Percentiles rank a stretch among this genome's conserved stretches.
These are phyloP conservation scores for Paramecium octaurelia DNA, from an alignment of 73 alveolate genomes.

Conservation along the genomic window DNA sequence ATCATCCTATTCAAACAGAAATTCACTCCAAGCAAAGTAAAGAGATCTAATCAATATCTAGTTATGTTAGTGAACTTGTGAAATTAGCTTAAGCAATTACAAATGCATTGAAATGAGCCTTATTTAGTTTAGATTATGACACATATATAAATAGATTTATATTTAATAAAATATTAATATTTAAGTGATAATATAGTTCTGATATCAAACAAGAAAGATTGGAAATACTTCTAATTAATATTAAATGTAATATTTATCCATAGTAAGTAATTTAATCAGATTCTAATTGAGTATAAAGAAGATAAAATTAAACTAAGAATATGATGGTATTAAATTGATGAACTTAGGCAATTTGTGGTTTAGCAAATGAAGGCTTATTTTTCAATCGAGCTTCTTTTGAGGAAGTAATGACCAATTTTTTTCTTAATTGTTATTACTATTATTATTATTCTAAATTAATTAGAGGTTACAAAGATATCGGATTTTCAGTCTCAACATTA, in stretches of 20 bases:
- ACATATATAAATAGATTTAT: neutral
- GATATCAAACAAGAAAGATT: no score
- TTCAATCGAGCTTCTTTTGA: neutral
- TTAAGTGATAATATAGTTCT: neutral
- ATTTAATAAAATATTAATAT: neutral
- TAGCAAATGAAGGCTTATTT: neutral
- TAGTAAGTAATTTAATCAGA: no score
- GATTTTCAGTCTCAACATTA: neutral
- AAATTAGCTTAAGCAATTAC: constrained; percentile 22
- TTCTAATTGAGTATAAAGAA: no score
- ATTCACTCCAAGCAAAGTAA: neutral
- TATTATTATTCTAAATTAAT: neutral
- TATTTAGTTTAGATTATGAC: neutral
- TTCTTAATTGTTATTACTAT: neutral
- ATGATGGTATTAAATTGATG: no score
- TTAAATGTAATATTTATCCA: no score
- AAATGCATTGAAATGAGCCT: neutral
- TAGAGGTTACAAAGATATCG: neutral
- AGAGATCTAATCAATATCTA: neutral
- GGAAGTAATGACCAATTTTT: neutral
- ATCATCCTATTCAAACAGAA: neutral
- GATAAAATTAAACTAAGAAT: no score
- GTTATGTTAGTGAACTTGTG: neutral
- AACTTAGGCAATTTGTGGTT: neutral
- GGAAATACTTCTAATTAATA: no score